A percentile compares a stretch with the other conserved stretches of the same genome.
phyloP scores from a whole-genome alignment of 805 yeast species.

The Debaryomyces castellii region DNA sequence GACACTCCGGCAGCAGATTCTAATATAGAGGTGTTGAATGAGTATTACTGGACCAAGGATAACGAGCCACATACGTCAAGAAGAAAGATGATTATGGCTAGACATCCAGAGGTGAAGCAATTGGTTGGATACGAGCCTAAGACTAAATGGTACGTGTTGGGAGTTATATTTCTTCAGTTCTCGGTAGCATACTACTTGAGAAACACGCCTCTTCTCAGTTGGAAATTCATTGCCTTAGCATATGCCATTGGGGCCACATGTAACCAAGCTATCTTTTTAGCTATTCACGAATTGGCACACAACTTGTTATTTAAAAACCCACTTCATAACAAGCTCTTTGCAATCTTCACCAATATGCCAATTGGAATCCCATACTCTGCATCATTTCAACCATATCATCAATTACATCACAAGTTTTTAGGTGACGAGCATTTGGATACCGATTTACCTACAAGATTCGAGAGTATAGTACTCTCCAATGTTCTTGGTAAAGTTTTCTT shows the following conservation, averaged over 20 bases:
- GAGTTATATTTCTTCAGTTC: conserved; percentile 70
- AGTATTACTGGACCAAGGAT: conserved; percentile 82
- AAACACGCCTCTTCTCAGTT: conserved; percentile 50
- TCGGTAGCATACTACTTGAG: conserved; percentile 60
- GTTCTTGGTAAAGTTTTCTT: conserved; percentile 87
- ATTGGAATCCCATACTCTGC: conserved; percentile 91
- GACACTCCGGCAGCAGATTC: conserved; percentile 42
- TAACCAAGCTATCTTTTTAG: conserved; percentile 79
- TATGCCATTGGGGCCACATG: conserved; percentile 85
- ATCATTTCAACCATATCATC: conserved; percentile 85
- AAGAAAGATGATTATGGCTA: conserved; percentile 68
- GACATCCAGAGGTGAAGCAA: conserved; percentile 76
- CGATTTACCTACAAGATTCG: conserved; percentile 80
- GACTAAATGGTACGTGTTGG: conserved; percentile 71
- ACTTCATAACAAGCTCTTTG: conserved; percentile 69
- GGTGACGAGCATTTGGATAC: conserved; percentile 86
- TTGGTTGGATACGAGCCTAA: conserved; percentile 83
- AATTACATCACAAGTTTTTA: conserved; percentile 84
- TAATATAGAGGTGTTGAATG: conserved; percentile 45
- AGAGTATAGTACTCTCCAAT: conserved; percentile 71
- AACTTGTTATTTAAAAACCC: conserved; percentile 82
- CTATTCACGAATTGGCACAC: conserved; percentile 87
- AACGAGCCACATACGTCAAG: conserved; percentile 79
- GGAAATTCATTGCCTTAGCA: conserved; percentile 60
- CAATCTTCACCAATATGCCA: conserved; percentile 78